A percentile compares a stretch with the other conserved stretches of the same genome.
These are phyloP conservation scores for Wolfiporia cocos DNA, from an alignment of 1,284 basidiomycete genomes.

Conservation along the genomic window DNA sequence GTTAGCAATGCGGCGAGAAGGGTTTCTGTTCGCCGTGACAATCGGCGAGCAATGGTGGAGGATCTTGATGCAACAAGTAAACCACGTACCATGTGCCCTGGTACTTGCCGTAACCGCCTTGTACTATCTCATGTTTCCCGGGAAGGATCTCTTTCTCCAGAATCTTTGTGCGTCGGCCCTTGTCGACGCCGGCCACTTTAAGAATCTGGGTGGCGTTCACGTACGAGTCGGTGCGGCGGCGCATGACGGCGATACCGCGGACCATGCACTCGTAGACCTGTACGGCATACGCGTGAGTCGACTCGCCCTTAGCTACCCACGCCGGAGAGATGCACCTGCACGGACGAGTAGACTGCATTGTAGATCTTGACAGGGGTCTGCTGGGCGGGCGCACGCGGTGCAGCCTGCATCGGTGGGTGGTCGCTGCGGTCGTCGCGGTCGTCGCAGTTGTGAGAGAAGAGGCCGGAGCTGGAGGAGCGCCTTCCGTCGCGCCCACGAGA, in stretches of 20 bases:
- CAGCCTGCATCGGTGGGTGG: constrained; percentile 27
- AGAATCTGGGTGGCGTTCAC: constrained; percentile 99
- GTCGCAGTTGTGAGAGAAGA: constrained; percentile 7
- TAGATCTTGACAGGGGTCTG: constrained; percentile 76
- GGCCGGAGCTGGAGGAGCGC: constrained; percentile 12
- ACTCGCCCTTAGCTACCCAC: constrained; percentile 11
- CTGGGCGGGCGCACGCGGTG: constrained; percentile 27
- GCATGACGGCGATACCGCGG: constrained; percentile 97
- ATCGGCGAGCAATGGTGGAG: too few species aligned
- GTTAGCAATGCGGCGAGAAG: constrained; percentile 3
- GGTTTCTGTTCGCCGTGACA: too few species aligned
- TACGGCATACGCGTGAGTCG: constrained; percentile 28
- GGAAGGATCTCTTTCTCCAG: constrained; percentile 96
- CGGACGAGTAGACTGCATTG: constrained; percentile 84
- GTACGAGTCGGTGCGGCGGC: constrained; percentile 88
- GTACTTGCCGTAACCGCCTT: constrained; percentile 99
- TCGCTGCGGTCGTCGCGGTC: constrained; percentile 4
- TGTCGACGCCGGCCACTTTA: constrained; percentile 98
- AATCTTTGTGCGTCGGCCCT: constrained; percentile 94
- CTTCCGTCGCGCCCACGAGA: constrained; percentile 24
- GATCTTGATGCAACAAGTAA: too few species aligned
- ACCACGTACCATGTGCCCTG: constrained; percentile 92
- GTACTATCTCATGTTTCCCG: constrained; percentile 97
- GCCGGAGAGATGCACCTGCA: constrained; percentile 49
- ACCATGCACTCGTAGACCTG: constrained; percentile 96